Percentiles rank a stretch among this genome's conserved stretches.
These are phyloP conservation scores for Naganishia kalamii DNA, from an alignment of 768 basidiomycete species.

Conservation along the genomic window DNA sequence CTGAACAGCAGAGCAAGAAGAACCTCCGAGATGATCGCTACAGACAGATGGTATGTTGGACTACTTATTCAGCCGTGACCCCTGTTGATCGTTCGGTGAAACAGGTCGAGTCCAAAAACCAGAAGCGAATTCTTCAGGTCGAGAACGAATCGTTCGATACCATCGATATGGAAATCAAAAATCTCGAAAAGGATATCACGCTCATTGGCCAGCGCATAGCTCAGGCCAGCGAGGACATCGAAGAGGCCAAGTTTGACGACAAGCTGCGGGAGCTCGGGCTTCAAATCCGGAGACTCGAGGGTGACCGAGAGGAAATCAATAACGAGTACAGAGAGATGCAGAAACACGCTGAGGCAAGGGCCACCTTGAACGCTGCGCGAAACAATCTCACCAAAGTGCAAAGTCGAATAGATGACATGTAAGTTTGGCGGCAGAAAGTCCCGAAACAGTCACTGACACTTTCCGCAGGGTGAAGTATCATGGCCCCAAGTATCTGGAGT, in stretches of 20 bases:
- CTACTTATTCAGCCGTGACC: neutral
- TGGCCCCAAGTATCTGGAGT: slow-evolving; percentile 59
- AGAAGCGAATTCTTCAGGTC: neutral
- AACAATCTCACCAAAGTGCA: slow-evolving; percentile 61
- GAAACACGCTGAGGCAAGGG: slow-evolving; percentile 71
- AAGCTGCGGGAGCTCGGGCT: slow-evolving; percentile 32
- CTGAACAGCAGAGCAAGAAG: slow-evolving; percentile 43
- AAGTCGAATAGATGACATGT: slow-evolving; percentile 65
- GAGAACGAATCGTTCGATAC: slow-evolving; percentile 43
- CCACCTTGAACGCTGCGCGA: slow-evolving; percentile 68
- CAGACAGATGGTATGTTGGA: slow-evolving; percentile 1
- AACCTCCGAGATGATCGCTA: slow-evolving; percentile 6
- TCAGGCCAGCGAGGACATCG: slow-evolving; percentile 33
- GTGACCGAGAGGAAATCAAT: slow-evolving; percentile 63
- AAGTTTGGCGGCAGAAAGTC: too few species aligned
- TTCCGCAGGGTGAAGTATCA: slow-evolving; percentile 58
- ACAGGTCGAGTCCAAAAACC: neutral
- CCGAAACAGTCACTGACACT: too few species aligned
- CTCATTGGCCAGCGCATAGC: slow-evolving; percentile 28
- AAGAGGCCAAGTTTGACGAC: slow-evolving; percentile 39
- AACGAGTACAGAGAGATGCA: slow-evolving; percentile 65
- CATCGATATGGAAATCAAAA: slow-evolving; percentile 52
- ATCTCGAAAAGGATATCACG: slow-evolving; percentile 45
- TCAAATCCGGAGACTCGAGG: slow-evolving; percentile 59
- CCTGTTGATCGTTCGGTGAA: too few species aligned